Base-by-base conservation (phyloP, 306 rosid species). In the Citrullus amarus region DNA sequence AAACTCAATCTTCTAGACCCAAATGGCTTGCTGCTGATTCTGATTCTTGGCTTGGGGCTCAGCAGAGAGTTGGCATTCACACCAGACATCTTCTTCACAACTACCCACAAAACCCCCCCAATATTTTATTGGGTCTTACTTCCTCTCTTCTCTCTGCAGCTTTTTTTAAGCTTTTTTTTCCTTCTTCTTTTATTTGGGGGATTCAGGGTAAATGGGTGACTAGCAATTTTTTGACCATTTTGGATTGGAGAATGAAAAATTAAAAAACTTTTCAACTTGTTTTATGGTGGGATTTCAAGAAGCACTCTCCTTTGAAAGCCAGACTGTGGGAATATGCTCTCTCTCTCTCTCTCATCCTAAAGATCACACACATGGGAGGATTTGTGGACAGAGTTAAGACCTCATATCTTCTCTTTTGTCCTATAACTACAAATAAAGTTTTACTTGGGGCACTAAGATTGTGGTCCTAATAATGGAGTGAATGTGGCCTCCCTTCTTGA, bases 51-150 rank as follows among this genome's bases (percentile, higher is more conserved):
- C 63, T 80, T 50, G 41, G 85, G 46, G 71, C 84, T 86, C 25
- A 86, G 67, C 84, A 88, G 75, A 50, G 92, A 70, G 61, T 39
- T 81, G 39, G 86, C 79, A 76, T 80, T 89, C 78, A 87, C 96
- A 61, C 83, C 88, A 78, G 88, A 89, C 78, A 74, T 74, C 58
- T 69, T 38, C 76, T 48, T 50, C 59, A 85, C 88, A 86, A 77
- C 80, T 85, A 82, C 82, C 91, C 96, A 93, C 85, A 80, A 89
- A 86, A 79, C 82, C 86, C 78, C 85, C 4, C 32, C 30, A 25
- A 50, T 48, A 2, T 48, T 25, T 71, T 71, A 71, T 12, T 71
- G 58, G 46, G 78, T 16, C 34, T 30, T 50, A n/a, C 25, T 51
- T 8, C 43, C 16, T 28, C 77, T 28, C 77, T 44, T 44, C 69